Evolutionary conservation across 1,284 basidiomycete genomes (phyloP), one percentile per base, ranked within the genome.

Genomic region (Pyrrhoderma lamaoense): DNA sequence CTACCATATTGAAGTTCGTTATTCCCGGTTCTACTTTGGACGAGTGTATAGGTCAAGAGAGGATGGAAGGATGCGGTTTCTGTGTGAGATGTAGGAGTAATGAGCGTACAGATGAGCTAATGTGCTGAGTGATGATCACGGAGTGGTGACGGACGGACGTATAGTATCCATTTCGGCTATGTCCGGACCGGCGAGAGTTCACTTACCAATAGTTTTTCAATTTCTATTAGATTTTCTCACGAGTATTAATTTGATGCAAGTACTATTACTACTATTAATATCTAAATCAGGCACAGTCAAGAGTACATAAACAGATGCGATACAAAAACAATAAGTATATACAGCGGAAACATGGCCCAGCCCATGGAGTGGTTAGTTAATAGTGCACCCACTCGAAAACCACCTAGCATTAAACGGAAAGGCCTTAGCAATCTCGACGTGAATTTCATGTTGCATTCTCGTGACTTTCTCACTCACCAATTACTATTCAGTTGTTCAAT

Each of bases 401-500:
- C 72, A 74, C 73, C 72, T 77, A 63, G 14, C 48, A 37, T 39
- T 27, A 47, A 52, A 47, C 25, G 51, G 25, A 31, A 31, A 34
- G 7, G 38, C 16, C 51, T 47, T 47, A 47, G 51, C 44, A 52
- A 43, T 35, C 23, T 43, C 23, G 38, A 16, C 38, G 38, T 40
- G 14, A 40, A 22, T 40, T n/a, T 22, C 21, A 8, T 40, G n/a
- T 40, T 8, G n/a, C 38, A 18, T 40, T 5, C n/a, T 5, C 7
- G 7, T 11, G 11, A 7, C 38, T 7, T 4, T 16, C n/a, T 7
- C 38, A 42, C 75, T 59, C 71, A 86, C 83, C 85, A 87, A 45
- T 79, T 78, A 51, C 72, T 75, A 53, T 82, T 73, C 35, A 89
- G 69, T 63, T 82, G 78, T 62, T 95, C 91, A 60, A 97, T 93